A percentile compares a stretch with the other conserved stretches of the same genome.
phyloP scores from a whole-genome alignment of 2,329 filamentous ascomycete genomes.

The Penicillium sp. region DNA sequence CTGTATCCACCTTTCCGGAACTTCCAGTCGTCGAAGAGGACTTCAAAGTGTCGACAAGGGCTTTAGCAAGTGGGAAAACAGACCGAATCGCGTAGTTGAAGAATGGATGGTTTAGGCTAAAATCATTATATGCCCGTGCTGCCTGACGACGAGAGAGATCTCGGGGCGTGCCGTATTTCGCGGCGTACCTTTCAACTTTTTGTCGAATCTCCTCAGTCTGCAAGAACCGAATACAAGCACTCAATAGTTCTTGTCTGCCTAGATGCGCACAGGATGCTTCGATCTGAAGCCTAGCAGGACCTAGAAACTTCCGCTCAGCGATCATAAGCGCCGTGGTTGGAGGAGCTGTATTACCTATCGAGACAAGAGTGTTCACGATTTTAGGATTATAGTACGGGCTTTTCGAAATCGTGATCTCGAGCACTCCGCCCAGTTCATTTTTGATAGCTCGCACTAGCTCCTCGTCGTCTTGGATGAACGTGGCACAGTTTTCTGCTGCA shows the following conservation, averaged over 20 bases:
- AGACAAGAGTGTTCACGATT: not conserved
- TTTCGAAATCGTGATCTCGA: not conserved
- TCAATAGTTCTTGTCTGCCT: not conserved
- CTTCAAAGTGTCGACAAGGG: not conserved
- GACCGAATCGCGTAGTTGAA: not conserved
- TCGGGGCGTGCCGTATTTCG: not conserved
- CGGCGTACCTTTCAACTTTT: not conserved
- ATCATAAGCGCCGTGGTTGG: not conserved
- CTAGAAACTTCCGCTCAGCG: not conserved
- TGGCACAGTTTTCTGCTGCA: not conserved
- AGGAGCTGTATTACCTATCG: not conserved
- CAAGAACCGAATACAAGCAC: not conserved
- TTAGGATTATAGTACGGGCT: not conserved
- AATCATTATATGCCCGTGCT: not conserved
- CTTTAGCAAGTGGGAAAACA: not conserved
- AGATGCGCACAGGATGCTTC: not conserved
- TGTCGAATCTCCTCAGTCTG: not conserved
- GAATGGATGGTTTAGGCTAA: not conserved
- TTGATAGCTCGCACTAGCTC: not conserved
- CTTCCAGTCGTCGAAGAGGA: not conserved
- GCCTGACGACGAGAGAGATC: not conserved
- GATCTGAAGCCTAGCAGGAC: not conserved
- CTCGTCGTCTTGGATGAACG: not conserved
- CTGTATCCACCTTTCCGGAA: too few species aligned
- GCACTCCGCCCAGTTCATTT: not conserved